Evolutionary conservation across 2,329 filamentous ascomycete species (phyloP).

Genomic region (Fusarium agapanthi): DNA sequence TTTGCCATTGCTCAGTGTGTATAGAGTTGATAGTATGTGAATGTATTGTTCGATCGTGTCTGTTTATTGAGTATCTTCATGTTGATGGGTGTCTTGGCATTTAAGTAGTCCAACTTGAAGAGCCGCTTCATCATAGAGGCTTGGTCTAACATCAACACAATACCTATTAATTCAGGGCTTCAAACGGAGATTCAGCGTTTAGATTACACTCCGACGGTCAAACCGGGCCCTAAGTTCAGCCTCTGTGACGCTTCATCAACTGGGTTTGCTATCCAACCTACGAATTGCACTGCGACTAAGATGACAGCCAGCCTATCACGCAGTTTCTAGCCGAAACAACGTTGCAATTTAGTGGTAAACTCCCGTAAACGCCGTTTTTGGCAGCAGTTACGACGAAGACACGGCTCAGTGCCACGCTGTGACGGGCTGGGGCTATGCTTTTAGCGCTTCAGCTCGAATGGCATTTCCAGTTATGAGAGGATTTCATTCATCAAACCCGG

Average conservation of each 20-base stretch:
- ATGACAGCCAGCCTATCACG: neutral
- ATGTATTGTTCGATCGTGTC: neutral
- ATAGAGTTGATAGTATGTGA: neutral
- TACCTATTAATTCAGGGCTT: neutral
- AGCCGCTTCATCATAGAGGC: neutral
- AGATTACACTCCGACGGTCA: slow-evolving; percentile 16
- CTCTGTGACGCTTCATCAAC: slow-evolving; percentile 1
- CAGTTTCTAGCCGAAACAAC: neutral
- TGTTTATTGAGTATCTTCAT: neutral
- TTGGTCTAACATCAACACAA: neutral
- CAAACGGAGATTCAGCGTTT: slow-evolving; percentile 11
- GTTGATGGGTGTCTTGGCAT: neutral
- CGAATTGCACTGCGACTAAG: neutral
- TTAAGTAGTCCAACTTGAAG: slow-evolving; percentile 5
- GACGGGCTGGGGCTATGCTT: neutral
- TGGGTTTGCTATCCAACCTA: neutral
- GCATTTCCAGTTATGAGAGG: neutral
- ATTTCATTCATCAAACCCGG: neutral
- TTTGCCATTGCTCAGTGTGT: slow-evolving; percentile 24
- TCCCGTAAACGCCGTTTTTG: neutral
- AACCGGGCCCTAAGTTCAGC: slow-evolving; percentile 21
- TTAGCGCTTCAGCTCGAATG: slow-evolving; percentile 2
- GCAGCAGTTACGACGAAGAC: neutral
- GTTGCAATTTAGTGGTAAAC: neutral
- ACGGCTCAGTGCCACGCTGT: neutral